Evolutionary conservation across 1,284 basidiomycete genomes (phyloP).

Genomic region (Malassezia sp.): DNA sequence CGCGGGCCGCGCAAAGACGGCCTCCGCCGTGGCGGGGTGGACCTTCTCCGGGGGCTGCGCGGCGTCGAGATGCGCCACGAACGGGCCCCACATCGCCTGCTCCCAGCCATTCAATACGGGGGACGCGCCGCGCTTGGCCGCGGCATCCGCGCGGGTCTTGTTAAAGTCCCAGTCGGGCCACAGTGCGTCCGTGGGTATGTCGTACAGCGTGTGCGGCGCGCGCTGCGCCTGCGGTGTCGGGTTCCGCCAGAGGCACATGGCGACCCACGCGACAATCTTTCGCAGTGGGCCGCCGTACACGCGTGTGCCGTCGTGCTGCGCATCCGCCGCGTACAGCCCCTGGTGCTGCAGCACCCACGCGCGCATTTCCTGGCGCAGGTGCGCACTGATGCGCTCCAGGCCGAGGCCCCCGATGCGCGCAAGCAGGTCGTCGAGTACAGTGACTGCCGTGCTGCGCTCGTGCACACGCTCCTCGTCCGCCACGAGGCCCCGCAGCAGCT

Average conservation of each 20-base stretch:
- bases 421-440: too few relatives aligned
- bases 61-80: conserved; percentile 3
- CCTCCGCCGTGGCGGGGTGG: too few relatives aligned
- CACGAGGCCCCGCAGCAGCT: neutral
- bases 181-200: neutral
- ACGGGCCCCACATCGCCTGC: conserved; percentile 18
- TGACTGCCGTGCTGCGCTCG: too few relatives aligned
- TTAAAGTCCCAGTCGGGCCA: conserved; percentile 18
- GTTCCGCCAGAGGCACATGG: neutral
- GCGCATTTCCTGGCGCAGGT: neutral
- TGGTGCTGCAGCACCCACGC: neutral
- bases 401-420: too few relatives aligned
- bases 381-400: too few relatives aligned
- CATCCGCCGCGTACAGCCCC: neutral
- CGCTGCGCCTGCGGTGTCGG: neutral
- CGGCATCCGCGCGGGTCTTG: too few relatives aligned
- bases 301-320: neutral
- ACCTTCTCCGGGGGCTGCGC: neutral
- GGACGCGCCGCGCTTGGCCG: too few relatives aligned
- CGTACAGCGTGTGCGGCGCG: conserved; percentile 9
- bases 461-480: too few relatives aligned
- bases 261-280: neutral
- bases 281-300: conserved; percentile 5
- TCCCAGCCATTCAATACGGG: conserved; percentile 14
- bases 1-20: neutral